Base-by-base conservation (phyloP, 179 eudicot species). In the Heliamphora pulchella region DNA sequence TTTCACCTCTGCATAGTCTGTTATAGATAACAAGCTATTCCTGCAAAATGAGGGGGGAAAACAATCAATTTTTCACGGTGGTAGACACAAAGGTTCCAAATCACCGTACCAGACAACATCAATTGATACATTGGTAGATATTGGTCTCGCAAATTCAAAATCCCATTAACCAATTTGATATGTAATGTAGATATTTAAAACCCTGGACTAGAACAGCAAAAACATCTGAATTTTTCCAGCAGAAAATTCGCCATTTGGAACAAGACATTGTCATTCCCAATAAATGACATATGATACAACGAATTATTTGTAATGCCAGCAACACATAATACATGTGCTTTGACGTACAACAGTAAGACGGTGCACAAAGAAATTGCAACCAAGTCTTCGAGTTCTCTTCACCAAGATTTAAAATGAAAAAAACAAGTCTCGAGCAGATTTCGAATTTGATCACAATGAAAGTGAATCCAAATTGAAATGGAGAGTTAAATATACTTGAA, bases 31-130 rank as follows among this genome's bases (percentile, higher is more conserved):
- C 13, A 67, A 39, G 8, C 71, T 13, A 4, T 41, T 41, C 51
- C 78, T 75, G 78, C 78, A 75, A 18, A 58, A 7, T 9, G 39
- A 75, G 14, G 66, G 43, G 14, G 66, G 43, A 57, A 58, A 15
- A 4, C 51, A 43, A 57, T 9, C 2, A 75, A 58, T 57, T 43
- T 41, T 43, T 41, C 67, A 58, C 5, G 15, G 15, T 2, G 6
- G 2, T 1, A 14, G 9, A 22, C 5, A 13, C 0, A 2, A 7
- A 15, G 6, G 50, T 74, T 20, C 47, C 5, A 7, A 13, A 31
- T 31, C 31, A 31, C 31, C 31, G 31, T 31, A 31, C 31, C 31
- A 31, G 31, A 31, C 31, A 31, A 31, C 31, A 31, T 31, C 31
- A 31, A 31, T 31, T 31, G 31, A 31, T 31, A 31, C 31, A 31